Evolutionary conservation across 768 basidiomycete species (phyloP).

Genomic region (Paxillus involutus): DNA sequence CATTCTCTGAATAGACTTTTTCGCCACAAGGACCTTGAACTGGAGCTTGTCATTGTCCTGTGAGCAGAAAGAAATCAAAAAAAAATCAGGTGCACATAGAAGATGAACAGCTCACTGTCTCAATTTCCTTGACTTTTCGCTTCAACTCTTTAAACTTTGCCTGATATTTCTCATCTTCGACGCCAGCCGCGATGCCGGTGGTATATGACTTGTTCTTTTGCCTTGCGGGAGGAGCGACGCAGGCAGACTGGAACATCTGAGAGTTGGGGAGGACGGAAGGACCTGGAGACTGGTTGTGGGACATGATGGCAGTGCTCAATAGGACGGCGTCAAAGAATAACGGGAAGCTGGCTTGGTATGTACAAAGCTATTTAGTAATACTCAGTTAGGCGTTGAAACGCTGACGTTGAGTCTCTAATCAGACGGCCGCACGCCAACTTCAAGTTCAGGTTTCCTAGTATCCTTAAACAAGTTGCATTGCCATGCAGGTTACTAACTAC

Average conservation of each 20-base stretch:
- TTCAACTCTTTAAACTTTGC: slow-evolving; percentile 88
- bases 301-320: slow-evolving; percentile 56
- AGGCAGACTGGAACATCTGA: slow-evolving; percentile 35
- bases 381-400: slow-evolving; percentile 16
- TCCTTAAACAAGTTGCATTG: too few relatives aligned
- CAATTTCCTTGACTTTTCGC: slow-evolving; percentile 85
- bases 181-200: slow-evolving; percentile 72
- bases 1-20: slow-evolving; percentile 82
- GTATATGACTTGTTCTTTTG: slow-evolving; percentile 50
- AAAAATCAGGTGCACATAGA: slow-evolving; percentile 2
- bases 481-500: too few relatives aligned
- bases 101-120: slow-evolving; percentile 52
- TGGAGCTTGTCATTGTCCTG: slow-evolving; percentile 90
- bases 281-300: slow-evolving; percentile 59
- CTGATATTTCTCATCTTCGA: slow-evolving; percentile 85
- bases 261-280: slow-evolving; percentile 42
- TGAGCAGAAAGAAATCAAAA: slow-evolving; percentile 6
- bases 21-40: slow-evolving; percentile 76
- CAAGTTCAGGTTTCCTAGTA: not conserved
- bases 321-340: slow-evolving; percentile 31
- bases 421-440: slow-evolving; percentile 1
- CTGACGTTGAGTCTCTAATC: slow-evolving; percentile 30
- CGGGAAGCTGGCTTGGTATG: slow-evolving; percentile 27
- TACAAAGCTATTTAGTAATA: slow-evolving; percentile 29
- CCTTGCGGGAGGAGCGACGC: slow-evolving; percentile 34